Base-by-base conservation (phyloP, 495 filamentous ascomycete species). In the Aspergillus conjunctus region DNA sequence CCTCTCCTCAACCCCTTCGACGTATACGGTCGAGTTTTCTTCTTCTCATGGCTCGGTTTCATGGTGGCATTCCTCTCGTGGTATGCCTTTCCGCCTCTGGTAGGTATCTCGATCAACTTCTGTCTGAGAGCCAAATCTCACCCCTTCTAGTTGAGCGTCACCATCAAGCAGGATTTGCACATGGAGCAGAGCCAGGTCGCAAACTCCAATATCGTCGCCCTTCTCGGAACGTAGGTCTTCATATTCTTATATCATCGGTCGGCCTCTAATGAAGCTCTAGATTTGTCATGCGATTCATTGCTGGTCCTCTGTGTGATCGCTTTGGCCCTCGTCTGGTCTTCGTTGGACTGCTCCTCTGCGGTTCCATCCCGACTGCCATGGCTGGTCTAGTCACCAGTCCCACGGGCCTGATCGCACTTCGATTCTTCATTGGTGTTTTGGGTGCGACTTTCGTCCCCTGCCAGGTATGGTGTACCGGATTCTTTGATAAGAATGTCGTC, bases 61-160 rank as follows among this genome's bases (percentile, higher is more conserved):
- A 89, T 97, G 86, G 86, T 97, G 56, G 91, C 92, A 18, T 98
- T 98, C 78, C 89, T 91, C 76, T 93, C 91, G 1, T 98, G 93
- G 81, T 85, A 84, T 73, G 85, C 91, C 0, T 93, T 93, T 77
- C 90, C 91, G 57, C 91, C 91, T 64, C 70, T 94, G 79, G 88
- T 92, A 80, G 74, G 87, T 79, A 14, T 22, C 10, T 26, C 5
- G 15, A n/a, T 9, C 33, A 6, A 10, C 33, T 14, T 20, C 33
- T n/a, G 1, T n/a, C n/a, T n/a, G 6, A 17, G 26, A 6, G 6
- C 10, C 20, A 10, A n/a, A 14, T 12, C 26, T 21, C n/a, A n/a
- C 18, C 70, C 39, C 69, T 43, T 20, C 11, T 60, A 21, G 88
- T 79, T 93, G 68, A 85, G 84, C 18, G 83, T 85, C 60, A 91